Evolutionary conservation across 2,329 filamentous ascomycete species (phyloP), one percentile per base, ranked within the genome.

Genomic region (Didymella sp.): DNA sequence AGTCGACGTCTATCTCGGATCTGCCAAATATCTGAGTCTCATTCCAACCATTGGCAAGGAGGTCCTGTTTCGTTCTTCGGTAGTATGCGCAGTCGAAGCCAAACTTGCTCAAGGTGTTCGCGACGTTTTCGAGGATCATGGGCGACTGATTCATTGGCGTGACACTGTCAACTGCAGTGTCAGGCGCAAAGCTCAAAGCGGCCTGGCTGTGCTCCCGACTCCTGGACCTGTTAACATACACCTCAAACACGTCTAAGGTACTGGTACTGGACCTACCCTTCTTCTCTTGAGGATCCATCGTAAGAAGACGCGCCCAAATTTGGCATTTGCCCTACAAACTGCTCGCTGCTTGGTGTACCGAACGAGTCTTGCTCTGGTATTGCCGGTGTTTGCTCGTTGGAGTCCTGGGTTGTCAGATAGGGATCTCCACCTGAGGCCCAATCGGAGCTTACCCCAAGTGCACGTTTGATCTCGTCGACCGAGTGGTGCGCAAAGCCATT

Each of bases 401-500:
- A 63, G 21, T 73, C 67, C 69, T 74, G 51, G 21, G 17, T 38
- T 25, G 53, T 71, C 43, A 72, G 51, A 35, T 37, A n/a, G n/a
- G 13, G 38, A 38, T 35, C 21, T n/a, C 27, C 13, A n/a, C 9
- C 6, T 13, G 19, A 24, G 30, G 38, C 9, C 25, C 25, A 13
- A 7, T n/a, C 5, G 2, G n/a, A 31, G 21, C 66, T 55, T 33
- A 74, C 73, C 57, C 71, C 69, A 51, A 76, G 72, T n/a, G 73
- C 69, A 55, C 70, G 72, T 48, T 68, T 73, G 44, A 76, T 70
- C 44, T 76, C 74, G 25, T 75, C 73, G 13, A 67, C 71, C 3
- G 73, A 74, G 49, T 76, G 73, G 51, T 75, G 72, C 21, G 71
- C 69, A 46, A 76, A 75, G 4, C 73, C 74, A 42, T 75, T 74